Conservation (phyloP, 1,139 yeast genomes). For the Fermentozyma sake region DNA sequence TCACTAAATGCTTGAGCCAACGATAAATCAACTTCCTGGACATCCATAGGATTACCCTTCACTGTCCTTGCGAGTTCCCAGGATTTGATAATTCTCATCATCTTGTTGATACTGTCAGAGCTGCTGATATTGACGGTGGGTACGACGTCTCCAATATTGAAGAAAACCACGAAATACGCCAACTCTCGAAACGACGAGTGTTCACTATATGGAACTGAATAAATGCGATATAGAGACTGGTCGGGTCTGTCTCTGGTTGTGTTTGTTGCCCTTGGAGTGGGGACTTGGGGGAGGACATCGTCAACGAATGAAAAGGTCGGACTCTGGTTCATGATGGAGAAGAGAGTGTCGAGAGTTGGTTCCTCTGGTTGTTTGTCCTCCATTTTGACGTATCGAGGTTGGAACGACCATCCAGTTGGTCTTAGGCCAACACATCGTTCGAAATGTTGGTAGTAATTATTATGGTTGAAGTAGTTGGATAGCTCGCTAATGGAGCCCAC, state of each 20-base stretch:
- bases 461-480: constrained; percentile 47
- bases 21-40: too few species aligned
- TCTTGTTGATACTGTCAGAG: constrained; percentile 28
- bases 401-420: constrained; percentile 88
- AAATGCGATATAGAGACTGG: constrained; percentile 37
- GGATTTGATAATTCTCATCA: constrained; percentile 42
- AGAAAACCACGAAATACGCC: constrained; percentile 52
- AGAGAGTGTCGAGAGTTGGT: constrained; percentile 7
- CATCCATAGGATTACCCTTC: too few species aligned
- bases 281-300: constrained; percentile 33
- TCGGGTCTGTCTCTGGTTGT: constrained; percentile 18
- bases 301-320: constrained; percentile 23
- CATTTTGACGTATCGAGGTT: constrained; percentile 5
- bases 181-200: constrained; percentile 88
- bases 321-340: constrained; percentile 13
- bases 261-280: constrained; percentile 13
- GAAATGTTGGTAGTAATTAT: constrained; percentile 41
- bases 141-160: constrained; percentile 51
- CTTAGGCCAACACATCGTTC: constrained; percentile 59
- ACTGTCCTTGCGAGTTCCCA: constrained; percentile 32
- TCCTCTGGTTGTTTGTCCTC: constrained; percentile 5
- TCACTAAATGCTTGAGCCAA: too few species aligned
- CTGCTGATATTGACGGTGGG: constrained; percentile 73
- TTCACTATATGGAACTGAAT: constrained; percentile 83
- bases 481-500: constrained; percentile 35